A percentile compares a stretch with the other conserved stretches of the same genome.
Conservation (phyloP, 495 filamentous ascomycete species). For the Daldinia decipiens region DNA sequence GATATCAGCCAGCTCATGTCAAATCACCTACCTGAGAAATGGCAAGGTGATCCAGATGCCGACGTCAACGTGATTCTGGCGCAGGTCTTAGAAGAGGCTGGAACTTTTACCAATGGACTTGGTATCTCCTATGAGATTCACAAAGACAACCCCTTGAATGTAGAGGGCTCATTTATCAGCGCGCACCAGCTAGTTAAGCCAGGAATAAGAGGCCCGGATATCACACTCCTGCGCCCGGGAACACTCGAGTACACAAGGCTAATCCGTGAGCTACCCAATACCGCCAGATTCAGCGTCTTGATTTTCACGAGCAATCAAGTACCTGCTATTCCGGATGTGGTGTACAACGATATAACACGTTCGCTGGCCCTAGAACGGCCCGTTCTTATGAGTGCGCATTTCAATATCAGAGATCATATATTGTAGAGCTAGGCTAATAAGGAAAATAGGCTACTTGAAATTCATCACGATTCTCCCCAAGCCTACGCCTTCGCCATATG, state of each 20-base stretch:
- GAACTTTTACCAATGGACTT: constrained; percentile 56
- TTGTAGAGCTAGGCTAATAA: constrained; percentile 1
- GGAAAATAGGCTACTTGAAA: constrained; percentile 31
- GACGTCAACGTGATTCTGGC: constrained; percentile 59
- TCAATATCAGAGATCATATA: not conserved
- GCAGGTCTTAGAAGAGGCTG: constrained; percentile 52
- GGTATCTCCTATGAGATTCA: constrained; percentile 53
- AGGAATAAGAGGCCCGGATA: constrained; percentile 57
- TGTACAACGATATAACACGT: not conserved
- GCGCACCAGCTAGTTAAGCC: constrained; percentile 21
- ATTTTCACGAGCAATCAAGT: constrained; percentile 49
- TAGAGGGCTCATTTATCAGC: constrained; percentile 38
- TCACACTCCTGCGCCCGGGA: constrained; percentile 53
- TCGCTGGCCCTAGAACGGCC: constrained; percentile 11
- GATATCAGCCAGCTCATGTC: constrained; percentile 53
- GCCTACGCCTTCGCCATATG: constrained; percentile 51
- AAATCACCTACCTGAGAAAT: constrained; percentile 51
- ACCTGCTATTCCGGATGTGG: constrained; percentile 26
- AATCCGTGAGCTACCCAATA: constrained; percentile 53
- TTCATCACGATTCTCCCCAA: constrained; percentile 52
- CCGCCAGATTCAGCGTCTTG: constrained; percentile 50
- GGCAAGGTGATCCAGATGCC: constrained; percentile 54
- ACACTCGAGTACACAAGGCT: constrained; percentile 56
- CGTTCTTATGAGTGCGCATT: constrained; percentile 10
- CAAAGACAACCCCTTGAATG: constrained; percentile 48